Percentiles rank a stretch among this genome's conserved stretches.
Evolutionary conservation across 352 stramenopile species (phyloP).

Genomic region (Globisporangium iwayamae): DNA sequence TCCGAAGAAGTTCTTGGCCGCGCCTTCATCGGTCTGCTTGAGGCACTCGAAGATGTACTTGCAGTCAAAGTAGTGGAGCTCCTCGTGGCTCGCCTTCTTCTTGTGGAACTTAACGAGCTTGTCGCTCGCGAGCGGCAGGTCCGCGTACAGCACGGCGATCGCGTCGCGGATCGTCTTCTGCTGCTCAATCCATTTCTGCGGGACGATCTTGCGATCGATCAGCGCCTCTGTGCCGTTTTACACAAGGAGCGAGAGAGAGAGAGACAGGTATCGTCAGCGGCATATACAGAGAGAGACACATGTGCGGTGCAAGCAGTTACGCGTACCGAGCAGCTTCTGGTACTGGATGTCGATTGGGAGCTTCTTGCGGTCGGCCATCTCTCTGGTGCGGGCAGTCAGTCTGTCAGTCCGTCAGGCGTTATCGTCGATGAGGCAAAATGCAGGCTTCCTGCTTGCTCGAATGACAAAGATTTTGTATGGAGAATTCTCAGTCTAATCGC

Average conservation of each 20-base stretch:
- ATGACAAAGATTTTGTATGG: background rate
- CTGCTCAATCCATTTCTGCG: slow-evolving; percentile 68
- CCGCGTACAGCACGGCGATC: slow-evolving; percentile 45
- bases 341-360: slow-evolving; percentile 79
- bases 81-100: slow-evolving; percentile 48
- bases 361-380: slow-evolving; percentile 58
- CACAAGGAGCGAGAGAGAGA: background rate
- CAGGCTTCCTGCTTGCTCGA: no score
- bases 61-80: slow-evolving; percentile 78
- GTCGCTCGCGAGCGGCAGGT: slow-evolving; percentile 44
- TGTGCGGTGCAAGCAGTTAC: background rate
- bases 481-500: background rate
- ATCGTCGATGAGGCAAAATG: no score
- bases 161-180: slow-evolving; percentile 58
- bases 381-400: background rate
- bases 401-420: background rate
- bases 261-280: background rate
- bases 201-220: slow-evolving; percentile 68
- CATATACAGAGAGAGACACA: background rate
- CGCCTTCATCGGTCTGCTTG: slow-evolving; percentile 54
- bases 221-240: slow-evolving; percentile 43
- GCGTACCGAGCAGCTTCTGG: slow-evolving; percentile 69
- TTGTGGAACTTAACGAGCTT: slow-evolving; percentile 39
- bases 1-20: slow-evolving; percentile 73
- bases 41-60: slow-evolving; percentile 61